phyloP scores from a whole-genome alignment of 768 basidiomycete genomes.

The Leccinum obscurum region DNA sequence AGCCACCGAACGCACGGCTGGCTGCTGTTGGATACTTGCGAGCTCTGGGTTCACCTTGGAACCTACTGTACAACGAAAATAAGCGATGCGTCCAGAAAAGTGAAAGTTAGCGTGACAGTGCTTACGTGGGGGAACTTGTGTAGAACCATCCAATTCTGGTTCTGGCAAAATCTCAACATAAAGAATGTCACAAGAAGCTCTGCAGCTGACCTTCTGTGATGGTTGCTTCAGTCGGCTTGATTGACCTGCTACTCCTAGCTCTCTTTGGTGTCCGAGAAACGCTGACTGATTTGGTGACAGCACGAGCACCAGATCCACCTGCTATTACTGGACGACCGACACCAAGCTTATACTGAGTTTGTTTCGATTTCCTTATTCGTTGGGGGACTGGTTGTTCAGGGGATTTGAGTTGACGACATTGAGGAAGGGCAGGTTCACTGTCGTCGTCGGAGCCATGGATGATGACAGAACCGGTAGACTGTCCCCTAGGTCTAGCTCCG shows the following conservation, averaged over 20 bases:
- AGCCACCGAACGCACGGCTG: neutral
- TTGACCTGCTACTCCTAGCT: conserved; percentile 48
- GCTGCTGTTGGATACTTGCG: conserved; percentile 7
- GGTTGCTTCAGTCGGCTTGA: conserved; percentile 53
- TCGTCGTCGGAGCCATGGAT: conserved; percentile 48
- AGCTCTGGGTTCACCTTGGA: conserved; percentile 3
- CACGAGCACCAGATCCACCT: conserved; percentile 67
- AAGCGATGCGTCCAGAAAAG: neutral
- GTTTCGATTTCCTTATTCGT: conserved; percentile 68
- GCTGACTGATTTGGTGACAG: conserved; percentile 59
- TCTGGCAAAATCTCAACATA: conserved; percentile 24
- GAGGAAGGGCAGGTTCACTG: conserved; percentile 26
- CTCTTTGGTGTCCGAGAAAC: conserved; percentile 47
- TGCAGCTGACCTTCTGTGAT: conserved; percentile 51
- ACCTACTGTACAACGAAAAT: conserved; percentile 5
- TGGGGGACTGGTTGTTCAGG: conserved; percentile 26
- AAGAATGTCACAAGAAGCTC: neutral
- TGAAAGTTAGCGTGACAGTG: neutral
- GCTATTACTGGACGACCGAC: conserved; percentile 67
- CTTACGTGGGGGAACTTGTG: conserved; percentile 17
- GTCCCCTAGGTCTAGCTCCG: conserved; percentile 28
- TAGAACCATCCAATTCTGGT: conserved; percentile 22
- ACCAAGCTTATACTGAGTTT: conserved; percentile 67
- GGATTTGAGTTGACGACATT: conserved; percentile 18
- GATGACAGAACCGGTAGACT: conserved; percentile 37